Conservation (phyloP, 2,329 filamentous ascomycete species). For the Bipolaris cookei region DNA sequence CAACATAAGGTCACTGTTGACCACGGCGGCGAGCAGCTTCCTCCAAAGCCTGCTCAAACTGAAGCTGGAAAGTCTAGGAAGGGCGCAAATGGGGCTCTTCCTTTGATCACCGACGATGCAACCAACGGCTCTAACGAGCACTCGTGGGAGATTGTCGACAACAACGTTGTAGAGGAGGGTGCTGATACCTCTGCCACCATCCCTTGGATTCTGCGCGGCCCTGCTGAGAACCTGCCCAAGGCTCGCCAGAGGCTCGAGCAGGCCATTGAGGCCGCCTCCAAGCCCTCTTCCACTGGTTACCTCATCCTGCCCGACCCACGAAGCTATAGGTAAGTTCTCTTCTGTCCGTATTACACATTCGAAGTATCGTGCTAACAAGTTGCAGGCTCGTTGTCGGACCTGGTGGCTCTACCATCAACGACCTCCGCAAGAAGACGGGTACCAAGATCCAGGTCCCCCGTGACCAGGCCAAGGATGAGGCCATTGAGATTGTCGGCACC, state of each 20-base stretch:
- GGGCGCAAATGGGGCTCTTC: conserved; percentile 70
- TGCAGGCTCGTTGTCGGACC: conserved; percentile 80
- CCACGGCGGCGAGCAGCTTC: conserved; percentile 80
- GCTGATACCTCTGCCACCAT: conserved; percentile 63
- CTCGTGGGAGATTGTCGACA: conserved; percentile 83
- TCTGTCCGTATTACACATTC: neutral
- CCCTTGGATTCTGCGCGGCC: conserved; percentile 87
- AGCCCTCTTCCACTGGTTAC: conserved; percentile 79
- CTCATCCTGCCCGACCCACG: conserved; percentile 87
- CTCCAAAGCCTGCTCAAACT: conserved; percentile 68
- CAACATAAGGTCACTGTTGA: conserved; percentile 90
- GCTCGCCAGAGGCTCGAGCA: conserved; percentile 76
- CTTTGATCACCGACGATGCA: conserved; percentile 89
- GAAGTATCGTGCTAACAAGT: conserved; percentile 11
- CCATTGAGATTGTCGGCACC: conserved; percentile 86
- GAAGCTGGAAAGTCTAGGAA: conserved; percentile 53
- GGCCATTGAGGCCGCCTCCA: conserved; percentile 73
- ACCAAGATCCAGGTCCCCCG: conserved; percentile 94
- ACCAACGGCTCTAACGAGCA: conserved; percentile 65
- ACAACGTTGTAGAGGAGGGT: conserved; percentile 61
- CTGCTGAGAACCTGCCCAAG: conserved; percentile 78
- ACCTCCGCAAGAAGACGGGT: conserved; percentile 87
- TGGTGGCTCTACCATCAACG: conserved; percentile 88
- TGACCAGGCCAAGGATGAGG: conserved; percentile 74
- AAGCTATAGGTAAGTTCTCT: conserved; percentile 66